These are phyloP conservation scores for Tothia fuscella DNA, from an alignment of 2,329 filamentous ascomycete genomes.

Conservation along the genomic window DNA sequence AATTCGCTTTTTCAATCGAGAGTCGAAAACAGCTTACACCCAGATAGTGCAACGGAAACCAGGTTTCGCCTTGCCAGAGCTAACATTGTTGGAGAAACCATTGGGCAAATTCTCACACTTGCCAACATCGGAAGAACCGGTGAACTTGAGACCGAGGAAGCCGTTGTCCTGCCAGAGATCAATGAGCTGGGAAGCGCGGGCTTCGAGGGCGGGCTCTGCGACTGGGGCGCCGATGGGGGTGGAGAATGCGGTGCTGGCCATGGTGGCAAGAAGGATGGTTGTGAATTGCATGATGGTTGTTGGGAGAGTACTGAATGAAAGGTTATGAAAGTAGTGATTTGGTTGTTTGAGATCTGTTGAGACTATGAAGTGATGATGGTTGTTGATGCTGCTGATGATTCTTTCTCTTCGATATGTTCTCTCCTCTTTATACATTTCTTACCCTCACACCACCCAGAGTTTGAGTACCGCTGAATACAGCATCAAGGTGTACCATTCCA, in stretches of 20 bases:
- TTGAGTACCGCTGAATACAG: too few species aligned
- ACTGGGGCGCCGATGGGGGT: not conserved
- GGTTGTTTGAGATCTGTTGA: too few species aligned
- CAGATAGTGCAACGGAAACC: constrained; percentile 10
- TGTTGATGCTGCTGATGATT: too few species aligned
- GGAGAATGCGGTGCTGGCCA: constrained; percentile 1
- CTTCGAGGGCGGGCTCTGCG: not conserved
- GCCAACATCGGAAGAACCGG: constrained; percentile 4
- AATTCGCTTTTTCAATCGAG: not conserved
- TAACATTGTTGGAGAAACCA: constrained; percentile 8
- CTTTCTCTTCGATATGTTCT: too few species aligned
- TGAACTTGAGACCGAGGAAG: constrained; percentile 11
- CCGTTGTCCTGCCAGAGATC: constrained; percentile 8
- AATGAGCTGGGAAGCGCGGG: constrained; percentile 1
- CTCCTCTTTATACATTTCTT: too few species aligned
- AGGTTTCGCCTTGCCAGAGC: constrained; percentile 4
- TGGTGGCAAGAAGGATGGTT: constrained; percentile 6
- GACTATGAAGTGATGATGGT: too few species aligned
- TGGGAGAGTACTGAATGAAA: too few species aligned
- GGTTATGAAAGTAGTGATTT: too few species aligned
- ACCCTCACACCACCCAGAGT: too few species aligned
- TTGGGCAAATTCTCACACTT: constrained; percentile 6
- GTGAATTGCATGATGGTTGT: constrained; percentile 5
- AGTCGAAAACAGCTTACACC: too few species aligned
- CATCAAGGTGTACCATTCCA: too few species aligned